Evolutionary conservation across 768 basidiomycete species (phyloP).

Genomic region (Royoungia palumana): DNA sequence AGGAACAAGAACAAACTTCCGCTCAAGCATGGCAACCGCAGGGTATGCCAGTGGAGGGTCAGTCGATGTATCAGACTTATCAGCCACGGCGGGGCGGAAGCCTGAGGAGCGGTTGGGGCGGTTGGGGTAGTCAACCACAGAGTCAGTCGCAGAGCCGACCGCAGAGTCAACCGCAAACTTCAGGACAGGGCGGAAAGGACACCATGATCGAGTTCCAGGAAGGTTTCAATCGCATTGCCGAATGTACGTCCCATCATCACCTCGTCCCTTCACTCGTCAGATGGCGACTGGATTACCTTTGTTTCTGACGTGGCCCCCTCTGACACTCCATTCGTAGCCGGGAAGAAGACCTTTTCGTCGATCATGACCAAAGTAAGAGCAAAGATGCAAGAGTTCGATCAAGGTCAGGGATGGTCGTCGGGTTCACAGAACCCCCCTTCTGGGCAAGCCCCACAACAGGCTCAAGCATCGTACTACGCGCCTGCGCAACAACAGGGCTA

Average conservation of each 20-base stretch:
- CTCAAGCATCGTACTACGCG: neutral
- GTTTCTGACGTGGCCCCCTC: neutral
- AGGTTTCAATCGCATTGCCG: conserved; percentile 72
- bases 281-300: neutral
- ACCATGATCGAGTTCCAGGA: conserved; percentile 69
- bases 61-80: conserved; percentile 23
- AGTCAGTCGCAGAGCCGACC: too few relatives aligned
- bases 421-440: conserved; percentile 10
- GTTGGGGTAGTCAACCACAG: conserved; percentile 1
- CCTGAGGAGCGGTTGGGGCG: conserved; percentile 2
- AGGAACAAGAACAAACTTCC: conserved; percentile 42
- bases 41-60: conserved; percentile 1
- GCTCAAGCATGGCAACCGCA: conserved; percentile 19
- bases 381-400: conserved; percentile 80
- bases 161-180: conserved; percentile 6
- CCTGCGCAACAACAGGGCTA: neutral
- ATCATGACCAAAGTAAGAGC: conserved; percentile 76
- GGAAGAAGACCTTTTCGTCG: conserved; percentile 73
- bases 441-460: neutral
- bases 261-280: neutral
- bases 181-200: conserved; percentile 36
- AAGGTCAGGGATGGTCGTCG: conserved; percentile 31
- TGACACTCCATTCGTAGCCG: conserved; percentile 40
- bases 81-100: conserved; percentile 19
- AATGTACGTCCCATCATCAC: conserved; percentile 48